Evolutionary conservation across 805 yeast species (phyloP), one percentile per base, ranked within the genome.

Genomic region (Candida glaebosa): DNA sequence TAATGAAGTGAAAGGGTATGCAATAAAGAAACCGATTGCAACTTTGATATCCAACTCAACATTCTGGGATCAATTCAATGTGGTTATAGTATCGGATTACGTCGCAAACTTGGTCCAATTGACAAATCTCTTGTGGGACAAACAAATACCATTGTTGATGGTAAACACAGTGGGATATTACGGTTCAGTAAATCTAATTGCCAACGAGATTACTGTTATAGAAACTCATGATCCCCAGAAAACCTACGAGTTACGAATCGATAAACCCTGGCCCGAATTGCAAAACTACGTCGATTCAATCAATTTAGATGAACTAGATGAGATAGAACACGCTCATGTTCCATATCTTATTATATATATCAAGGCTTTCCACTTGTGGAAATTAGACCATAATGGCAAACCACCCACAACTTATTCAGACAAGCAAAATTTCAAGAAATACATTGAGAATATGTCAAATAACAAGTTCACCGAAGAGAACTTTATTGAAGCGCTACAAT

Each of bases 211-310:
- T 6, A 76, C 82, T n/a, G 76, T 87, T 2, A 63, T 87, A 12
- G 90, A 90, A 45, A 78, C 96, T 0, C 75, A 70, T 50, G 95
- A 88, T 57, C 79, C 82, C 0, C 80, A 65, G 56, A 66, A 75
- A 6, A 53, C 81, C 2, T 78, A 72, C 18, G 96, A 87, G 52
- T 61, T 89, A 43, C 64, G 95, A 39, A 60, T 89, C 2, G 82
- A 79, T 44, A 42, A 56, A 3, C 86, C 93, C 1, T 91, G 96
- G 96, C 62, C 69, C 1, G 88, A 85, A 49, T 60, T 89, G 5
- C 58, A 60, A 28, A 63, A 60, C 0, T 79, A 71, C 48, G 69
- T 76, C 12, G 75, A 78, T 37, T 58, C 76, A 1, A 65, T 81
- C 35, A 78, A 81, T 41, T 48, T 84, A 9, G 66, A 67, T 1